A percentile compares a stretch with the other conserved stretches of the same genome.
Conservation (phyloP, 352 stramenopile genomes). For the Hyaloperonospora arabidopsidis region DNA sequence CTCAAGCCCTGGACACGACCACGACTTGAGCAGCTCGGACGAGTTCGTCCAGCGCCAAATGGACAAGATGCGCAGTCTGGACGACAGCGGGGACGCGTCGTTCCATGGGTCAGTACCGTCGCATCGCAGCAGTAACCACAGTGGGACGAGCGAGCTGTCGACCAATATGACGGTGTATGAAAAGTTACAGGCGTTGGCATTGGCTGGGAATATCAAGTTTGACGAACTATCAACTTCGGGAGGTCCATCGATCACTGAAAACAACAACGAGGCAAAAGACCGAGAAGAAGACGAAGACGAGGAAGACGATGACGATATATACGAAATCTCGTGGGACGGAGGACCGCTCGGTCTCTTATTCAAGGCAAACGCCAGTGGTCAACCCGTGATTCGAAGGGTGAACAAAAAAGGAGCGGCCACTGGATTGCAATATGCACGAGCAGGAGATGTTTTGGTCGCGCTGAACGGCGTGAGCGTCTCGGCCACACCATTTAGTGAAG, state of each 20-base stretch:
- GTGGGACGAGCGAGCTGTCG: conserved; percentile 17
- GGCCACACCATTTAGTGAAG: conserved; percentile 43
- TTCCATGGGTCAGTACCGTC: conserved; percentile 20
- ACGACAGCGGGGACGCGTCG: conserved; percentile 13
- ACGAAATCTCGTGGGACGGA: conserved; percentile 61
- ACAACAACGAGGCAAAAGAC: not conserved
- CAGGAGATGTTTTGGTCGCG: conserved; percentile 67
- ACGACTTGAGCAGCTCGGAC: conserved; percentile 39
- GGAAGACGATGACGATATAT: conserved; percentile 59
- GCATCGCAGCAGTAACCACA: conserved; percentile 25
- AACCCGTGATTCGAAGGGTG: conserved; percentile 62
- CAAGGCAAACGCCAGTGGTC: conserved; percentile 42
- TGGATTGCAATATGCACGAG: conserved; percentile 52
- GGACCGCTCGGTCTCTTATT: conserved; percentile 69
- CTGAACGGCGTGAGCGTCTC: conserved; percentile 53
- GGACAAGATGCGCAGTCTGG: conserved; percentile 44
- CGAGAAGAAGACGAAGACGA: conserved; percentile 42
- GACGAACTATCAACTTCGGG: conserved; percentile 14
- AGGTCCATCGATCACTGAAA: not conserved
- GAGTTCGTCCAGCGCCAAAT: conserved; percentile 43
- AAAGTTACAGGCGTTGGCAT: conserved; percentile 47
- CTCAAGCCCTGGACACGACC: conserved; percentile 39
- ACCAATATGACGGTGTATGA: conserved; percentile 36
- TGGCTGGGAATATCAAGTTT: conserved; percentile 39
- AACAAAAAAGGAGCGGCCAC: conserved; percentile 62